Base-by-base conservation (phyloP, 176 grass and related monocot genomes). In the Eragrostis nindensis region DNA sequence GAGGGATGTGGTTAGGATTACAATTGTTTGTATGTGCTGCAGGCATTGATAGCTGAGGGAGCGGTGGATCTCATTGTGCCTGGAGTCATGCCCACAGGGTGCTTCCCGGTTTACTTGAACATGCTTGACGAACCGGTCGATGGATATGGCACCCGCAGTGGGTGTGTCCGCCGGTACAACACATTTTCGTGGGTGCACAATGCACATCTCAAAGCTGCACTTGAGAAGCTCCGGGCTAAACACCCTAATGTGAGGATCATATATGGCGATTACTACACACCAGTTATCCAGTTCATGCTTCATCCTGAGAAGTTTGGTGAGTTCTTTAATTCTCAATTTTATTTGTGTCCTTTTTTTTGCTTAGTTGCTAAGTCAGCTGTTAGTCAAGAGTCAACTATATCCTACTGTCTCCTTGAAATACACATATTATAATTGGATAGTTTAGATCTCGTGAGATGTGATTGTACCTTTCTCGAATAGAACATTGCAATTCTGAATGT, bases 21-120 rank as follows among this genome's bases (percentile, higher is more conserved):
- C 48, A 59, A 52, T 59, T 73, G 21, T 76, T 71, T 50, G 14
- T 77, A 42, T 22, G 3, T 25, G 49, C 22, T 72, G 40, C 86
- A 99, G 97, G 88, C 87, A 72, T 88, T 99, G 81, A 99, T 99
- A 62, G 78, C 81, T 32, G 87, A 91, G 68, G 97, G 97, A 11
- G 97, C 97, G 24, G 78, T 70, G 82, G 89, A 99, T n/a, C 47
- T 99, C 81, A 87, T 99, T 67, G 93, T 99, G 22, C 97, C 97
- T 17, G 97, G 97, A 39, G 89, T 93, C 68, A 89, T 93, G 62
- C 97, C 97, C 29, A 86, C 86, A 0, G 97, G 97, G 15, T 99
- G 97, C 86, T 96, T 99, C 55, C 88, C 97, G 0, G 78, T 91
- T 45, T 90, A 93, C 59, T 77, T 99, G 70, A 76, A 86, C 46